Conservation (phyloP, 2,329 filamentous ascomycete species). For the Epichloe typhina region DNA sequence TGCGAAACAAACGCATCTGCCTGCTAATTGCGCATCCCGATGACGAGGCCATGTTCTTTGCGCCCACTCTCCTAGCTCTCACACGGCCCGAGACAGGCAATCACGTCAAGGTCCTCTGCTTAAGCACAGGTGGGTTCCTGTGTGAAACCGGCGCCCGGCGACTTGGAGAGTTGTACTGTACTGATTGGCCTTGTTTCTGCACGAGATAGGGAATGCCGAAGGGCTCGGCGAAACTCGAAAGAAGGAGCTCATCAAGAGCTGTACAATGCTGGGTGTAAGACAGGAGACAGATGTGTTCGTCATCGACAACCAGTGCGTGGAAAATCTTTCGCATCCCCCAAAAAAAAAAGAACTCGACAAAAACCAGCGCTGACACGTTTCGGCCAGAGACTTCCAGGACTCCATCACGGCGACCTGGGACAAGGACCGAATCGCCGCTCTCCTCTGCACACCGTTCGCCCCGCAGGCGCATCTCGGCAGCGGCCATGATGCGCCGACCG, state of each 20-base stretch:
- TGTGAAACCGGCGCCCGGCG: too few species aligned
- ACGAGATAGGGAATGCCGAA: slow-evolving; percentile 58
- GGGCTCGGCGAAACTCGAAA: slow-evolving; percentile 74
- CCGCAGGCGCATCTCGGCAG: slow-evolving; percentile 33
- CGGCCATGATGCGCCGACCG: slow-evolving; percentile 23
- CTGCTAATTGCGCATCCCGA: slow-evolving; percentile 94
- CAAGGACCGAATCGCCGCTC: slow-evolving; percentile 50
- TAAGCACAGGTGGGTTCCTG: slow-evolving; percentile 56
- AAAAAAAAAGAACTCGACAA: too few species aligned
- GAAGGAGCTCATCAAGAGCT: slow-evolving; percentile 73
- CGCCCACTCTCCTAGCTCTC: slow-evolving; percentile 74
- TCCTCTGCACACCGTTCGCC: slow-evolving; percentile 63
- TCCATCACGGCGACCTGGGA: slow-evolving; percentile 78
- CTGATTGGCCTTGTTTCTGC: not conserved
- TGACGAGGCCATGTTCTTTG: slow-evolving; percentile 99
- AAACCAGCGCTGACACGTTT: too few species aligned
- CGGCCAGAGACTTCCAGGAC: slow-evolving; percentile 57
- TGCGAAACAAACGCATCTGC: slow-evolving; percentile 76
- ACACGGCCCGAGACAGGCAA: slow-evolving; percentile 70
- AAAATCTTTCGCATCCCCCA: too few species aligned
- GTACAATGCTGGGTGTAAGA: slow-evolving; percentile 59
- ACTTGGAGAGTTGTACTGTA: not conserved
- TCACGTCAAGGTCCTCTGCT: slow-evolving; percentile 84
- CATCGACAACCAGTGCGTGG: slow-evolving; percentile 57
- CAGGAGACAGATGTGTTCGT: slow-evolving; percentile 70